Evolutionary conservation across 768 basidiomycete genomes (phyloP).

Genomic region (Lanmaoa pseudosensibilis): DNA sequence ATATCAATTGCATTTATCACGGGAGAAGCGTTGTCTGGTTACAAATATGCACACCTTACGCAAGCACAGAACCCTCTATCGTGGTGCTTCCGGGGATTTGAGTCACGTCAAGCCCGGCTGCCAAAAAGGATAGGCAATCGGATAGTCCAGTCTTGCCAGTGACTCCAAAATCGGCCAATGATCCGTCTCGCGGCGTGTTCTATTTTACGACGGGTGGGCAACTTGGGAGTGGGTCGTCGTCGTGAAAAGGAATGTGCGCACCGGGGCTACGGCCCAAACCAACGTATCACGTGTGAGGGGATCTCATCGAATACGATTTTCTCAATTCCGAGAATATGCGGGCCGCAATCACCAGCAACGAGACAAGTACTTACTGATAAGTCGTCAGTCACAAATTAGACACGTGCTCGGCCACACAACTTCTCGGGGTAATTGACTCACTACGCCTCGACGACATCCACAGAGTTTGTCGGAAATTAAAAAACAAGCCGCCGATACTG

Average conservation of each 20-base stretch:
- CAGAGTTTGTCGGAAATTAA: constrained; percentile 28
- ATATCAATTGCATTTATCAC: constrained; percentile 29
- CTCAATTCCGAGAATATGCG: not conserved
- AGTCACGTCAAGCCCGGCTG: not conserved
- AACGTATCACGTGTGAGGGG: constrained; percentile 1
- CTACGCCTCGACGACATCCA: not conserved
- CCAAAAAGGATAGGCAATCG: constrained; percentile 9
- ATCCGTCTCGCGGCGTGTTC: constrained; percentile 1
- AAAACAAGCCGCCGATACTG: constrained; percentile 14
- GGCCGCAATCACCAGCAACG: constrained; percentile 3
- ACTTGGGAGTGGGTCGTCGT: not conserved
- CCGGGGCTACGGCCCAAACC: constrained; percentile 3
- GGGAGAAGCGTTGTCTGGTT: constrained; percentile 19
- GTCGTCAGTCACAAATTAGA: not conserved
- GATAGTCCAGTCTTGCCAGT: constrained; percentile 7
- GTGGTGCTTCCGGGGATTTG: constrained; percentile 6
- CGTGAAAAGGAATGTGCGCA: not conserved
- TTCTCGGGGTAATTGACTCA: constrained; percentile 6
- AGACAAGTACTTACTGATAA: not conserved
- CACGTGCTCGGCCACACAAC: constrained; percentile 8
- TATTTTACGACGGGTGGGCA: constrained; percentile 1
- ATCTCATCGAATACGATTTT: constrained; percentile 10
- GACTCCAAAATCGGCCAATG: not conserved
- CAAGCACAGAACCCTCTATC: constrained; percentile 5
- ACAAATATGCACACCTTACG: constrained; percentile 26